Evolutionary conservation across 305 asterid species (phyloP).

Genomic region (Fraxinus velutina): DNA sequence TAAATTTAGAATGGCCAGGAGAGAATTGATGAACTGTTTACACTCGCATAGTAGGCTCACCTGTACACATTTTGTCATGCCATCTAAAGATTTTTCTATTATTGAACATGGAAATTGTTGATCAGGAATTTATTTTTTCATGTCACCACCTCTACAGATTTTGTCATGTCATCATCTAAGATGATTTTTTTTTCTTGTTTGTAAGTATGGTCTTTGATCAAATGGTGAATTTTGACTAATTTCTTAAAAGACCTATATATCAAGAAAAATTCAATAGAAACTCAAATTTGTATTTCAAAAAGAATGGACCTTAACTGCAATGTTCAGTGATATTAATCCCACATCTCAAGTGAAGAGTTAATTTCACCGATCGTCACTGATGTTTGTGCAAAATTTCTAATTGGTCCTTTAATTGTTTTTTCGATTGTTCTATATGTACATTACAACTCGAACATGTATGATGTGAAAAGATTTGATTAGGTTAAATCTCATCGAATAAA

Average conservation of each 20-base stretch:
- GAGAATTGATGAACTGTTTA: not conserved
- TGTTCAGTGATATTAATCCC: not conserved
- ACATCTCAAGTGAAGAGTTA: not conserved
- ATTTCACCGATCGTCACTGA: not conserved
- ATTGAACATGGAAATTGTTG: not conserved
- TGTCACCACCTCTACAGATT: not conserved
- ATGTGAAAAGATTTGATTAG: not conserved
- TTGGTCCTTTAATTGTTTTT: not conserved
- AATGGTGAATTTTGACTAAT: not conserved
- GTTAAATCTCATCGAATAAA: not conserved
- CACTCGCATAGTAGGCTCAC: not conserved
- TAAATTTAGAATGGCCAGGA: not conserved
- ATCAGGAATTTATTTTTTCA: not conserved
- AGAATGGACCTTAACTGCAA: not conserved
- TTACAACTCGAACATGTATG: not conserved
- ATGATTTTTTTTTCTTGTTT: not conserved
- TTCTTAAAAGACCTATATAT: not conserved
- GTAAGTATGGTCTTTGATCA: not conserved
- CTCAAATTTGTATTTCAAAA: not conserved
- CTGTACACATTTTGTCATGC: not conserved
- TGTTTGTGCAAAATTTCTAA: not conserved
- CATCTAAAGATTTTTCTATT: not conserved
- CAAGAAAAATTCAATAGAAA: not conserved
- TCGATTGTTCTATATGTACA: not conserved
- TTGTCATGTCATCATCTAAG: not conserved